phyloP scores from a whole-genome alignment of 129 eudicot genomes.

The Lonicera japonica region DNA sequence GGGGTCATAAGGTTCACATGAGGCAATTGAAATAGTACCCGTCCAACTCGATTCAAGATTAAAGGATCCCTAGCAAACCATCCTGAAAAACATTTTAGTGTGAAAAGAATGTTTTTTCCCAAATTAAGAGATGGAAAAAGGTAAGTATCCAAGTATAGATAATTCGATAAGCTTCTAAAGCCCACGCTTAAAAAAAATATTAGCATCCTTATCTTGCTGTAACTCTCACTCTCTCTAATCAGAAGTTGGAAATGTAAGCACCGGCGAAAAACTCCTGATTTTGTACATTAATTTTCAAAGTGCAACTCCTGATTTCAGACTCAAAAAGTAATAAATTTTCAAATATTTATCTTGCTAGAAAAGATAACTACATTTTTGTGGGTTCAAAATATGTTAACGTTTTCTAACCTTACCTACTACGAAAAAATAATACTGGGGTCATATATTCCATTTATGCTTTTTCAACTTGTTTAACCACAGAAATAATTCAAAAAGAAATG shows the following conservation, averaged over 20 bases:
- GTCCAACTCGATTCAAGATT: slow-evolving; percentile 62
- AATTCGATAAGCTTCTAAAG: not conserved
- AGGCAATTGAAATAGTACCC: slow-evolving; percentile 43
- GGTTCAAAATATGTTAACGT: not conserved
- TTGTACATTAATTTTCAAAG: too few relatives aligned
- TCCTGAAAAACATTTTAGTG: slow-evolving; percentile 29
- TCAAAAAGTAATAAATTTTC: not conserved
- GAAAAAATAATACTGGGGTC: not conserved
- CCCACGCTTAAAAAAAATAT: not conserved
- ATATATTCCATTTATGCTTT: too few relatives aligned
- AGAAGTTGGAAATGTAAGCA: too few relatives aligned
- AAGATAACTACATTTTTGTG: not conserved
- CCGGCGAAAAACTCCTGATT: too few relatives aligned
- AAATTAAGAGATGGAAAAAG: not conserved
- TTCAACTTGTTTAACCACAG: too few relatives aligned
- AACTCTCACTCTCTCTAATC: too few relatives aligned
- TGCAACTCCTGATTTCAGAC: too few relatives aligned
- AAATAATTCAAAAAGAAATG: not conserved
- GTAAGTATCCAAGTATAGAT: not conserved
- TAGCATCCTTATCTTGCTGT: too few relatives aligned
- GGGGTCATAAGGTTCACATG: slow-evolving; percentile 28
- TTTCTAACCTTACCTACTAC: not conserved
- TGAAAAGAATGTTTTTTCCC: not conserved
- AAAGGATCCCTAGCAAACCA: slow-evolving; percentile 87
- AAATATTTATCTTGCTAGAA: too few relatives aligned